Percentiles rank a stretch among this genome's conserved stretches.
Conservation (phyloP, 2,329 filamentous ascomycete genomes). For the Fusarium tricinctum region DNA sequence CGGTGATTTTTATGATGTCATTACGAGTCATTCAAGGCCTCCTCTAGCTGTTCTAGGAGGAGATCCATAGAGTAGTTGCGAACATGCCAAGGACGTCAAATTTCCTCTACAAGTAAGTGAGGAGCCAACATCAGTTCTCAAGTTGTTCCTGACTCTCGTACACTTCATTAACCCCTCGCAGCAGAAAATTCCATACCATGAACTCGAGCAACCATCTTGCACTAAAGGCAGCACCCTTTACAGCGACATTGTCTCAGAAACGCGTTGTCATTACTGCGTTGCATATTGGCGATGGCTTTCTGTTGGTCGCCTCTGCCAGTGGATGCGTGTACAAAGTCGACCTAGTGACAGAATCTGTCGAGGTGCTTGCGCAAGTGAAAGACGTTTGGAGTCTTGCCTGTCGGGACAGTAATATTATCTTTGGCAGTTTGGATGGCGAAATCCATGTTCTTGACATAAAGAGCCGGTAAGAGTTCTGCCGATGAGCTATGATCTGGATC, state of each 20-base stretch:
- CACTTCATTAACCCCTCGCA: background rate
- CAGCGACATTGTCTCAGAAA: background rate
- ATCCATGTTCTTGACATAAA: background rate
- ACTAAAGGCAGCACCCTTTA: background rate
- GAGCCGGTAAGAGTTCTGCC: background rate
- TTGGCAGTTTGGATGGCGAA: background rate
- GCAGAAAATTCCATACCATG: background rate
- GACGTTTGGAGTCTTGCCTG: background rate
- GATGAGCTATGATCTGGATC: background rate
- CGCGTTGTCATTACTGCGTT: background rate
- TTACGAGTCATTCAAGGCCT: background rate
- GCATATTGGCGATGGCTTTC: background rate
- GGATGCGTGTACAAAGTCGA: background rate
- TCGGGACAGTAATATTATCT: background rate
- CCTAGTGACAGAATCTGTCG: background rate
- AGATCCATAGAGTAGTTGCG: background rate
- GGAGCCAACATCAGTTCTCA: background rate
- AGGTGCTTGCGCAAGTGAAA: background rate
- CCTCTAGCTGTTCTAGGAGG: background rate
- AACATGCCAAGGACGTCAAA: background rate
- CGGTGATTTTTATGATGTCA: background rate
- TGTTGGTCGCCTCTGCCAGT: background rate
- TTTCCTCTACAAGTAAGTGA: background rate
- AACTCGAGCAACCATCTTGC: background rate
- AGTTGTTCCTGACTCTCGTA: background rate